phyloP scores from a whole-genome alignment of 495 filamentous ascomycete species.

The Tuber magnatum region DNA sequence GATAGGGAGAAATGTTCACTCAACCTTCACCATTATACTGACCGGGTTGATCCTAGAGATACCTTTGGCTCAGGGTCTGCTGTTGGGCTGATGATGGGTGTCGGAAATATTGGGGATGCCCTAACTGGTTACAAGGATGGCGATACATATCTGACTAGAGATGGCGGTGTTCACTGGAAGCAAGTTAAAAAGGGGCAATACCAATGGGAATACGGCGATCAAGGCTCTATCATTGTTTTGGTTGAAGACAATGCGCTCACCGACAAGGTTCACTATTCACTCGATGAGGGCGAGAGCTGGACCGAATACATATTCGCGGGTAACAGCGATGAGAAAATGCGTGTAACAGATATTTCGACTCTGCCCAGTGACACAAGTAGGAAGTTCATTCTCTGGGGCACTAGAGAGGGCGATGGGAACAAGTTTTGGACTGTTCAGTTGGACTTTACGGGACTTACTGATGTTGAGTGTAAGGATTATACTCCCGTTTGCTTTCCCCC shows the following conservation, averaged over 20 bases:
- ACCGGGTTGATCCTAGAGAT: slow-evolving; percentile 67
- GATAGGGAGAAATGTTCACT: slow-evolving; percentile 65
- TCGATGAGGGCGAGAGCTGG: slow-evolving; percentile 75
- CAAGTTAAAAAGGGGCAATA: slow-evolving; percentile 74
- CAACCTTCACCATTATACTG: slow-evolving; percentile 91
- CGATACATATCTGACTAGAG: slow-evolving; percentile 78
- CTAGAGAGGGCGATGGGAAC: slow-evolving; percentile 47
- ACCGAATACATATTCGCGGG: slow-evolving; percentile 63
- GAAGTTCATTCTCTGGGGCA: slow-evolving; percentile 83
- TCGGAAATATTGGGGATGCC: slow-evolving; percentile 79
- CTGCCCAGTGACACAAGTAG: slow-evolving; percentile 79
- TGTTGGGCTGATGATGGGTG: slow-evolving; percentile 81
- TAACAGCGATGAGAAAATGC: slow-evolving; percentile 49
- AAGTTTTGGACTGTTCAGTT: slow-evolving; percentile 65
- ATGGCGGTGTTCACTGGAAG: slow-evolving; percentile 85
- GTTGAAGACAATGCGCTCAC: slow-evolving; percentile 59
- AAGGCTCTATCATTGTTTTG: slow-evolving; percentile 84
- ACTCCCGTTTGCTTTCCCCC: slow-evolving; percentile 3
- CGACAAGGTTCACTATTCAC: slow-evolving; percentile 63
- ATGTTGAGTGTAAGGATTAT: slow-evolving; percentile 53
- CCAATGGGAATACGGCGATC: slow-evolving; percentile 90
- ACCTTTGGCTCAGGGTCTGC: slow-evolving; percentile 83
- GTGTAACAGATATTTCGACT: slow-evolving; percentile 72
- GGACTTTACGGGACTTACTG: slow-evolving; percentile 74
- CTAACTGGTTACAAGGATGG: slow-evolving; percentile 50